Percentiles rank a stretch among this genome's conserved stretches.
These are phyloP conservation scores for Rosa hybrid DNA, from an alignment of 331 rosid genomes.

Conservation along the genomic window DNA sequence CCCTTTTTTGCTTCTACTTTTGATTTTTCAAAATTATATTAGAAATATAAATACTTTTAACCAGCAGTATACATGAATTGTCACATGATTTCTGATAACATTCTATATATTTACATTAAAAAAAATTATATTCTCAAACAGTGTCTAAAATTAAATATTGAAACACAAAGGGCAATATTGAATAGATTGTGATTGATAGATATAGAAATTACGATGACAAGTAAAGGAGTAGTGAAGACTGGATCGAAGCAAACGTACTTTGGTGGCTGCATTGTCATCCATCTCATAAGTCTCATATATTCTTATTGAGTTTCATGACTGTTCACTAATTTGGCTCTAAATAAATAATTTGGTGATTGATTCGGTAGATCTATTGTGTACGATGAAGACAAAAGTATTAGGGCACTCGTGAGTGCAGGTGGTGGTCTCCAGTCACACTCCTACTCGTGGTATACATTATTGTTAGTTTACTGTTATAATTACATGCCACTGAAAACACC, in stretches of 20 bases:
- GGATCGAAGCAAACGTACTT: too few species aligned
- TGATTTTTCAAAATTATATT: too few species aligned
- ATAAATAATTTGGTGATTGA: neutral
- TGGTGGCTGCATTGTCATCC: neutral
- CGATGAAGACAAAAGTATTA: neutral
- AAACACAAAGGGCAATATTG: neutral
- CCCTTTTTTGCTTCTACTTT: neutral
- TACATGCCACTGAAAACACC: neutral
- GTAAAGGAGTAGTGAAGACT: neutral
- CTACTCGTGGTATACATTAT: neutral
- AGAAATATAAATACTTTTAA: too few species aligned
- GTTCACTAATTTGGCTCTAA: neutral
- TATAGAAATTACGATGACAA: neutral
- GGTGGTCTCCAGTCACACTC: neutral
- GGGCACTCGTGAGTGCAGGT: constrained; percentile 4
- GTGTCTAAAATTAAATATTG: too few species aligned
- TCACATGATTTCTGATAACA: neutral
- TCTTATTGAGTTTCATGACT: neutral
- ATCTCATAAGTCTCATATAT: neutral
- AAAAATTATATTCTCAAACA: too few species aligned
- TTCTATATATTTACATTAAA: too few species aligned
- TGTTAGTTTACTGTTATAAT: neutral
- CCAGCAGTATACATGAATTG: too few species aligned
- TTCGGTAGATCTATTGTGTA: neutral
- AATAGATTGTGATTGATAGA: neutral